Evolutionary conservation across 108 stramenopile genomes (phyloP), one percentile per base, ranked within the genome.

Genomic region (Schizochytrium sp.): DNA sequence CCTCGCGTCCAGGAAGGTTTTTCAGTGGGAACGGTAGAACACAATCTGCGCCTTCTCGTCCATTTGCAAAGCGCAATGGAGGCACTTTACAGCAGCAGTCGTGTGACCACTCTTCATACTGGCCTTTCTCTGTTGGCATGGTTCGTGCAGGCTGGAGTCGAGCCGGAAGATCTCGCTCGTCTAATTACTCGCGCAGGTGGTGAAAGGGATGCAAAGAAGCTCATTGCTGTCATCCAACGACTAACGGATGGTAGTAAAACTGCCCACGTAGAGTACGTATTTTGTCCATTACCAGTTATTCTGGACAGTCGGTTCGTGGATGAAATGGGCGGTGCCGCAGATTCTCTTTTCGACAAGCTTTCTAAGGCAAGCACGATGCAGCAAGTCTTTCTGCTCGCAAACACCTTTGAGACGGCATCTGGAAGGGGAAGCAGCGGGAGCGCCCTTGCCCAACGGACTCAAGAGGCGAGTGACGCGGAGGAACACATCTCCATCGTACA

Each of bases 1-100:
- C 72, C 72, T 83, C 72, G 72, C 51, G 72, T 83, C 8, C 72
- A 83, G 72, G 72, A 83, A 53, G 72, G 72, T 10, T 83, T 83
- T n/a, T 83, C 51, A 0, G 72, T 83, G 0, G 51, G 21, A 2
- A 83, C 72, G 10, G 72, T 83, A 0, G 21, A 83, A 23, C 72
- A 83, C 51, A 83, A 83, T 23, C 18, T 83, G 16, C 72, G 72
- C 51, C 72, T 83, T 23, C 72, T 83, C 72, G n/a, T 83, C n/a
- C 72, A 83, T 44, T 23, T 83, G 16, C 48, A 53, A 12, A 83
- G 44, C 72, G 72, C 72, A 5, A 83, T 53, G 5, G 4, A 5
- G 0, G 0, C 0, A 16, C 10, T 83, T 12, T 51, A 83, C 48
- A 5, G 5, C 8, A 53, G 0, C 23, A 72, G 1, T 18, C 29